Evolutionary conservation across 306 rosid species (phyloP).

Genomic region (Echinosophora koreensis): DNA sequence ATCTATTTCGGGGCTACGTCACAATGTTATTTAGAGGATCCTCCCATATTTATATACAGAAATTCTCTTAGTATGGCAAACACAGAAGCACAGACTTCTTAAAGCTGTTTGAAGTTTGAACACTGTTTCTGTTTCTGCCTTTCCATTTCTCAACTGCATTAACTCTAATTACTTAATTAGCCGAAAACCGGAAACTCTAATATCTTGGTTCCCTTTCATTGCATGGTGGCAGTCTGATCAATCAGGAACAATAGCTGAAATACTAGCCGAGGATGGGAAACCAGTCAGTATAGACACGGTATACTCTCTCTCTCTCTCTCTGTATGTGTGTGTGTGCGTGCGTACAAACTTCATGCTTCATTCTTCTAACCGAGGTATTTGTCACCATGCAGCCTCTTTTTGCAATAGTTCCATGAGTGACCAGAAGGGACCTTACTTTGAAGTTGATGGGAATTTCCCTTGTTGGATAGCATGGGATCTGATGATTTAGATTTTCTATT

Average conservation of each 20-base stretch:
- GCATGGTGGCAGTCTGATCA: constrained; percentile 75
- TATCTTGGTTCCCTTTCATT: constrained; percentile 32
- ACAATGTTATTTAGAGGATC: background rate
- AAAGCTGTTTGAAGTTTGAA: constrained; percentile 7
- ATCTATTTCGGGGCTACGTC: background rate
- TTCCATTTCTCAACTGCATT: background rate
- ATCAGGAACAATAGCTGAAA: constrained; percentile 85
- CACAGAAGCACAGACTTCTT: background rate
- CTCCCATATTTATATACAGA: background rate
- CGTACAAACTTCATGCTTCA: background rate
- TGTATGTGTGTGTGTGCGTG: no score
- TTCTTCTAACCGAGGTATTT: constrained; percentile 33
- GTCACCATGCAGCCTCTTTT: constrained; percentile 73
- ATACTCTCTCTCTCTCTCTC: constrained; percentile 37
- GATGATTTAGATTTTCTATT: constrained; percentile 29
- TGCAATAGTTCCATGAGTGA: constrained; percentile 68
- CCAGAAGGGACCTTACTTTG: constrained; percentile 39
- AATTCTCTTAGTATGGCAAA: background rate
- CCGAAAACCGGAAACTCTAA: background rate
- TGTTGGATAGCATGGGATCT: constrained; percentile 39
- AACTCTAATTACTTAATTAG: background rate
- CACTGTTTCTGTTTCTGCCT: background rate
- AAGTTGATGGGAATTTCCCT: constrained; percentile 40
- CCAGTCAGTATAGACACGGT: constrained; percentile 89
- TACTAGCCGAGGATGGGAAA: constrained; percentile 73